Evolutionary conservation across 176 grass and related monocot species (phyloP).

Genomic region (Bonia amplexicaulis): DNA sequence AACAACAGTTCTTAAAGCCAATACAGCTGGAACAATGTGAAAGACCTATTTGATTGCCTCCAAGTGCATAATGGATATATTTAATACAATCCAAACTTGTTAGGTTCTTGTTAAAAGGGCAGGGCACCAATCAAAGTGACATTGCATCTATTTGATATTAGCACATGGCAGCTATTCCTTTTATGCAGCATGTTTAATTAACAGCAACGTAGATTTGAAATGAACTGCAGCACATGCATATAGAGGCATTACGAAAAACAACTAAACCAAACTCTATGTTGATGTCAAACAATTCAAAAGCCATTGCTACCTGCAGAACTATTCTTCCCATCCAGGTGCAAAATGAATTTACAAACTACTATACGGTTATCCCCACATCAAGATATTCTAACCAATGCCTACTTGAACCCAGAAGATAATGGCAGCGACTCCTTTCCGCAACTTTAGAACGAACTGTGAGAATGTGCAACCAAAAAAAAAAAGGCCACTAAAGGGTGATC

Average conservation of each 20-base stretch:
- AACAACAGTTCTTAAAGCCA: neutral
- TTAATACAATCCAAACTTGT: neutral
- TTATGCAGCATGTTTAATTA: neutral
- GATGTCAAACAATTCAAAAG: neutral
- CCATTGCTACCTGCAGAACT: neutral
- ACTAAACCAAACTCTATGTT: neutral
- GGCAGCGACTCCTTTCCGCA: neutral
- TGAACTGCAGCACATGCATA: neutral
- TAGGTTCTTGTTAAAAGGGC: neutral
- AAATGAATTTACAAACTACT: neutral
- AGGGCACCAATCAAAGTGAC: neutral
- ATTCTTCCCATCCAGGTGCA: neutral
- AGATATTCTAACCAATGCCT: neutral
- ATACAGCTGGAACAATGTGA: neutral
- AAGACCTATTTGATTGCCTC: neutral
- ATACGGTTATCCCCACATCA: neutral
- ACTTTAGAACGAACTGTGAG: neutral
- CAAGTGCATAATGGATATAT: neutral
- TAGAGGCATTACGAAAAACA: neutral
- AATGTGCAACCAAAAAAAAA: neutral
- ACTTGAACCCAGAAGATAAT: conserved; percentile 6
- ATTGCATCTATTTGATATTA: neutral
- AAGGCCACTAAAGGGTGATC: neutral
- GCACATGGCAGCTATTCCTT: neutral
- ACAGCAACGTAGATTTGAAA: neutral